Percentiles rank a stretch among this genome's conserved stretches.
Conservation (phyloP, 352 stramenopile species). For the Plasmopara halstedii region DNA sequence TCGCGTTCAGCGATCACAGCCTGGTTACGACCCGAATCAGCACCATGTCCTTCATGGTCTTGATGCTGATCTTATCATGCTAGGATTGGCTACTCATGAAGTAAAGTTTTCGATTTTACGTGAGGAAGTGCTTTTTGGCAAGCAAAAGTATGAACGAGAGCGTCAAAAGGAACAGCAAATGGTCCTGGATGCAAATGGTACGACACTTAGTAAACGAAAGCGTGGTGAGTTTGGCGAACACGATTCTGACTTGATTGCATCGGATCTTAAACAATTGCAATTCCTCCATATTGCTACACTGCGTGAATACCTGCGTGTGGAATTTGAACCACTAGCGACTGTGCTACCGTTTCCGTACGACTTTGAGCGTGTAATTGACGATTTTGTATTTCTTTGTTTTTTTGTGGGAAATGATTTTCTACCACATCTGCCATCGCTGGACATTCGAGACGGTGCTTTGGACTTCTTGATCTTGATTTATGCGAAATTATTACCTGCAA, state of each 20-base stretch:
- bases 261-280: constrained; percentile 89
- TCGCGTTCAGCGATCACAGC: constrained; percentile 89
- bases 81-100: constrained; percentile 98
- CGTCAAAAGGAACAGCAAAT: constrained; percentile 57
- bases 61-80: constrained; percentile 99
- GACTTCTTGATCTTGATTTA: constrained; percentile 99
- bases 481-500: constrained; percentile 69
- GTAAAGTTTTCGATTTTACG: constrained; percentile 97
- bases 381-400: constrained; percentile 99
- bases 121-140: constrained; percentile 90
- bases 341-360: constrained; percentile 92
- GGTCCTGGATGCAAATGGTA: constrained; percentile 67
- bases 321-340: constrained; percentile 84
- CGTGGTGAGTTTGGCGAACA: constrained; percentile 81
- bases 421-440: constrained; percentile 95
- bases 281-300: constrained; percentile 91
- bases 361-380: constrained; percentile 97
- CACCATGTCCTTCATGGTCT: constrained; percentile 97
- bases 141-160: constrained; percentile 71
- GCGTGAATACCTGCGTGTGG: constrained; percentile 90
- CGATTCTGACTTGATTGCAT: constrained; percentile 65
- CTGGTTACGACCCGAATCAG: constrained; percentile 96
- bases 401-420: constrained; percentile 99
- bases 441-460: constrained; percentile 97
- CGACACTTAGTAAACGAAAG: constrained; percentile 62